Conservation (phyloP, 257 asterid species). For the Lantana camara region DNA sequence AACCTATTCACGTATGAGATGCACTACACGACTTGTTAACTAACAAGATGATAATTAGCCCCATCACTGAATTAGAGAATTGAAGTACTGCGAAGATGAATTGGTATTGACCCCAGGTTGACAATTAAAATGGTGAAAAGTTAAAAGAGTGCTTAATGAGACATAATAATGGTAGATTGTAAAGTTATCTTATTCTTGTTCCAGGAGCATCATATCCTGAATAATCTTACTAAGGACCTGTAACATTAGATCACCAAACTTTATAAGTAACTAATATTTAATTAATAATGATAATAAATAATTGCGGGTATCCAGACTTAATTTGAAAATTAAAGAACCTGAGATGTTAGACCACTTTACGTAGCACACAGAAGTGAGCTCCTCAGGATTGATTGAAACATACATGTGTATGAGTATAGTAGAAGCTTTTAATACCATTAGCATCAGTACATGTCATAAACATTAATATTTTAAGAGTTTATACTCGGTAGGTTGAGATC, state of each 20-base stretch:
- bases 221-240: not conserved
- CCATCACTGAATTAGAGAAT: not conserved
- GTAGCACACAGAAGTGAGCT: constrained; percentile 1
- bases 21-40: not conserved
- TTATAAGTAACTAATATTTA: not conserved
- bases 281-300: constrained; percentile 2
- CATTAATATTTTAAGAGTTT: constrained; percentile 27
- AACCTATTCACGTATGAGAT: not conserved
- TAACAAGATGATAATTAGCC: not conserved
- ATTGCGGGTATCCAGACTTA: not conserved
- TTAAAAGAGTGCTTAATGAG: not conserved
- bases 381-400: not conserved
- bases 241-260: no score
- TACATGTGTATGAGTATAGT: constrained; percentile 14
- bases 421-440: constrained; percentile 24
- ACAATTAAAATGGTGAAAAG: not conserved
- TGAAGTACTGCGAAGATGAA: not conserved
- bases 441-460: constrained; percentile 16
- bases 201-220: constrained; percentile 27
- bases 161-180: constrained; percentile 3
- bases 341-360: constrained; percentile 7
- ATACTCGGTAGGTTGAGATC: constrained; percentile 63
- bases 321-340: constrained; percentile 14
- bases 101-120: not conserved
- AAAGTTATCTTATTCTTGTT: constrained; percentile 16